phyloP scores from a whole-genome alignment of 2,329 filamentous ascomycete genomes.

The Monosporascus ibericus region DNA sequence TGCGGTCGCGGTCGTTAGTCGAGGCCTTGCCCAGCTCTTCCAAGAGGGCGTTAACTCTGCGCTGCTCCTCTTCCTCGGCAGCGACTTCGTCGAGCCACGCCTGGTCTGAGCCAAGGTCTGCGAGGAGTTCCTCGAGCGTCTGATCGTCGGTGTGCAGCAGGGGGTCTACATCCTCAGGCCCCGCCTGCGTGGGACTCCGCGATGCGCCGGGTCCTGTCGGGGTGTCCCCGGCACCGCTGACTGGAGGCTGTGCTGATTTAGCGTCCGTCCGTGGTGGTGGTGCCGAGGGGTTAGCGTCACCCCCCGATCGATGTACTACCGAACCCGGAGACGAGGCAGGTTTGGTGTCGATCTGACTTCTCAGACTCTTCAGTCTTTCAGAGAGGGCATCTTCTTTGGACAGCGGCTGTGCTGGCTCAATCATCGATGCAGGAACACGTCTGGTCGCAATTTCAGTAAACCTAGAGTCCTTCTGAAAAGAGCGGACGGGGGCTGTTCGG shows the following conservation, averaged over 20 bases:
- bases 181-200: constrained; percentile 1
- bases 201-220: background rate
- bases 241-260: constrained; percentile 9
- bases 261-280: constrained; percentile 5
- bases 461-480: constrained; percentile 1
- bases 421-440: constrained; percentile 23
- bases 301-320: constrained; percentile 1
- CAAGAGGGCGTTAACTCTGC: constrained; percentile 26
- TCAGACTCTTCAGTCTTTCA: constrained; percentile 45
- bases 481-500: background rate
- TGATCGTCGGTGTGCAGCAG: constrained; percentile 44
- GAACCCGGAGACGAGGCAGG: constrained; percentile 1
- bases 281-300: constrained; percentile 10
- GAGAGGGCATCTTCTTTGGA: constrained; percentile 47
- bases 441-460: constrained; percentile 22
- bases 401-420: constrained; percentile 35
- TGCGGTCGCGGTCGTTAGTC: background rate
- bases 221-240: background rate
- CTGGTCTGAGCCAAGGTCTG: constrained; percentile 31
- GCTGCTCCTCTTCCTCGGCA: constrained; percentile 25
- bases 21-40: constrained; percentile 23
- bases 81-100: constrained; percentile 25
- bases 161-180: constrained; percentile 27
- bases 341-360: constrained; percentile 30
- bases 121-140: constrained; percentile 46